Evolutionary conservation across 2,329 filamentous ascomycete genomes (phyloP), one percentile per base, ranked within the genome.

Genomic region (Dothidotthia symphoricarpi): DNA sequence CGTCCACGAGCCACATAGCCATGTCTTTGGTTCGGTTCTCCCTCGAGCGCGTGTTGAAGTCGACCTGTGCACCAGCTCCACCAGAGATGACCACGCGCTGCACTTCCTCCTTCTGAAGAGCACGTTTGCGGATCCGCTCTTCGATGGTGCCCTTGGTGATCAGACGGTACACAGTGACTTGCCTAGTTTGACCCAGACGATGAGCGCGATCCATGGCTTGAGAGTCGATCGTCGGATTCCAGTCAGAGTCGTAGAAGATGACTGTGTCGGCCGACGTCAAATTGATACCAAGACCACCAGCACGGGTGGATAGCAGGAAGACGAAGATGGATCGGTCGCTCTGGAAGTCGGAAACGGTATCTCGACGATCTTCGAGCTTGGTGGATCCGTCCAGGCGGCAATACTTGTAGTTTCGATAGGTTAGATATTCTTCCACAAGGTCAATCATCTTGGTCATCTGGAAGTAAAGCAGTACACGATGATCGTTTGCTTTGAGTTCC

Each of bases 361-460:
- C 93, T 63, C 93, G 85, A 67, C 93, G 83, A 66, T 98, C 93
- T 67, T 98, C 93, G 34, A 98, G 78, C 68, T 97, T 98, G 28
- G 93, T 98, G 13, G 89, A 95, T 63, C 93, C 93, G 59, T 98
- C 93, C 29, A 98, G 78, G 43, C 93, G 87, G 59, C 91, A 94
- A 71, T 96, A 98, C 69, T 95, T 96, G 82, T 95, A 97, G 71
- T 97, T 96, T 65, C 93, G 88, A 72, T 97, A 97, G 0, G 93
- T 97, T 42, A 98, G 76, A 57, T 97, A 98, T 69, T 98, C 93
- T 67, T 98, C 93, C 87, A 97, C 97, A 44, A 98, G 75, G 66
- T 98, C 91, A 62, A 98, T 97, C 93, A 98, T 98, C 62, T 88
- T 86, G 3, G 93, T 98, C 93, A 98, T 98, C 75, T 98, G 93